Base-by-base conservation (phyloP, 208 protist species). In the Angomonas deanei region DNA sequence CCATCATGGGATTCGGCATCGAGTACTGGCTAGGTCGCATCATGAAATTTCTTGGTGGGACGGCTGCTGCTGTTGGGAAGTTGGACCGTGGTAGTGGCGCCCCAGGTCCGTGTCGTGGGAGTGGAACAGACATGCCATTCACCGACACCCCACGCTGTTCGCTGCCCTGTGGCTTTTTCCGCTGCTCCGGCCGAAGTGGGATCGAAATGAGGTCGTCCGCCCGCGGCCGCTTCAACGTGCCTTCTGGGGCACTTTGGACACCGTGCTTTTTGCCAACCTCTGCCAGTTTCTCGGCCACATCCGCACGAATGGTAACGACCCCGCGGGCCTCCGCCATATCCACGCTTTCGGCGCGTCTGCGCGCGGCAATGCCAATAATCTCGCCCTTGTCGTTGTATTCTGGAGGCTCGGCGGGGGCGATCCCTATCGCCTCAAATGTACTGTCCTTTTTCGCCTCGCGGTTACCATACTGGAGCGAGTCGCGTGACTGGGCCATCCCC, bases 351-450 rank as follows among this genome's bases (percentile, higher is more conserved):
- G 78, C 76, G 19, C 78, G 81, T n/a, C 76, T 74, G 27, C 81
- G 70, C 1, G 84, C 87, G 3, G 87, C 84, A 49, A 91, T 91
- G 59, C 84, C 87, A 47, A 93, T 80, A 53, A 91, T 84, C 34
- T 64, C 61, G 1, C 82, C 87, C 11, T 66, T 66, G 13, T 74
- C 71, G 65, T 91, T 93, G 54, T 64, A 70, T 55, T 72, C 32
- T 19, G 66, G 73, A 1, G 71, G 39, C 47, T 56, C 28, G 49
- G 23, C 39, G 49, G 69, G 70, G 1, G 23, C 68, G 11, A 39
- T 56, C n/a, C 23, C 50, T 19, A 33, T 23, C 23, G 19, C 23
- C 4, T 56, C 50, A 5, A 71, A 21, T 27, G 70, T 31, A n/a
- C 38, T 39, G 47, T 76, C 63, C 24, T 2, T 27, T 19, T 61